These are phyloP conservation scores for Phytophthora pseudosyringae DNA, from an alignment of 352 stramenopile genomes.

Conservation along the genomic window DNA sequence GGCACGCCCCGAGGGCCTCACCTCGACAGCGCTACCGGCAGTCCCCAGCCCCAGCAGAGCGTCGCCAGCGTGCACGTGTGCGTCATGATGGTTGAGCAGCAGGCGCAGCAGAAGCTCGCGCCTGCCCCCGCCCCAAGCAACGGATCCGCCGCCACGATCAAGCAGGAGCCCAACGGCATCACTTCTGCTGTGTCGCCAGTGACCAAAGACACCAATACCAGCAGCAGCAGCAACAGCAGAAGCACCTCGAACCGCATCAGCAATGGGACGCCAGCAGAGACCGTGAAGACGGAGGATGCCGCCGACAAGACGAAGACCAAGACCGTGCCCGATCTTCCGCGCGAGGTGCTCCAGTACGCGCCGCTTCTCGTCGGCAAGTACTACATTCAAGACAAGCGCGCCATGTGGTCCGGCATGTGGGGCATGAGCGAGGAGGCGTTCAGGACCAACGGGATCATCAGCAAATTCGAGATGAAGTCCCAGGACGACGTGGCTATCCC, in stretches of 20 bases:
- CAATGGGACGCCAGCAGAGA: constrained; percentile 1
- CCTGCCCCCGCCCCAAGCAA: constrained; percentile 17
- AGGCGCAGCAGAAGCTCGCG: constrained; percentile 38
- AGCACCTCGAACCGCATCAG: neutral
- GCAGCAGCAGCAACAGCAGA: neutral
- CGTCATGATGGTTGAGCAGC: constrained; percentile 72
- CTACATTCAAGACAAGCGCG: constrained; percentile 84
- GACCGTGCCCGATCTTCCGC: constrained; percentile 44
- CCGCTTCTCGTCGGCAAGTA: constrained; percentile 83
- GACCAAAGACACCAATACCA: constrained; percentile 5
- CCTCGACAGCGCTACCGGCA: constrained; percentile 19
- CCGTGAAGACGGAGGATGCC: constrained; percentile 35
- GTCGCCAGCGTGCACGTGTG: constrained; percentile 59
- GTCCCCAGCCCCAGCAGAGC: constrained; percentile 11
- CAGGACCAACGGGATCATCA: constrained; percentile 74
- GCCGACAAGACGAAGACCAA: constrained; percentile 17
- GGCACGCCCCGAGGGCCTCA: constrained; percentile 40
- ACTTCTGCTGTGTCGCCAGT: neutral
- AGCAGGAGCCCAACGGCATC: constrained; percentile 20
- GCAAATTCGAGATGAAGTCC: constrained; percentile 88
- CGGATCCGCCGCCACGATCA: constrained; percentile 11
- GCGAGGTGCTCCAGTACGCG: constrained; percentile 71
- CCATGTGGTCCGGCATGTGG: constrained; percentile 82
- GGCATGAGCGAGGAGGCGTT: constrained; percentile 88
- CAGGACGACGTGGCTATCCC: constrained; percentile 79